Conservation (phyloP, 1,139 yeast species). For the Geotrichum australiense region DNA sequence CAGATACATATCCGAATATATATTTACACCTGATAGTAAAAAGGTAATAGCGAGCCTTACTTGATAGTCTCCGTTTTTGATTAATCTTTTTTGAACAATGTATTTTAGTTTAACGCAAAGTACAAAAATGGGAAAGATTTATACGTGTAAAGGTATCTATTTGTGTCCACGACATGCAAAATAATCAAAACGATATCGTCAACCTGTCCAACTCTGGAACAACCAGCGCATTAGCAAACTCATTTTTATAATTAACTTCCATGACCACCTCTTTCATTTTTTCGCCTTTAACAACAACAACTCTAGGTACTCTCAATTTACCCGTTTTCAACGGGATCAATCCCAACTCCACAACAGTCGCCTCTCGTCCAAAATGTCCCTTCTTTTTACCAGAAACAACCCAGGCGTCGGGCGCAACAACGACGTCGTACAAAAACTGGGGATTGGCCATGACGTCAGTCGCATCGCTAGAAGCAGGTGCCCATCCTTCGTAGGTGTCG, state of each 20-base stretch:
- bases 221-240: slow-evolving; percentile 61
- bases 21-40: too few relatives aligned
- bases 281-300: slow-evolving; percentile 40
- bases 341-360: slow-evolving; percentile 37
- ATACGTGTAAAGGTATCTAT: not conserved
- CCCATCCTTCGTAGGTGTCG: slow-evolving; percentile 45
- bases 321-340: slow-evolving; percentile 76
- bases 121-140: not conserved
- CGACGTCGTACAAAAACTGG: slow-evolving; percentile 37
- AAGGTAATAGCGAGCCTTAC: too few relatives aligned
- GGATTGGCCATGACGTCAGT: slow-evolving; percentile 12
- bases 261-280: slow-evolving; percentile 37
- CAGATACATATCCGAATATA: too few relatives aligned
- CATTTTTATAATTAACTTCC: slow-evolving; percentile 62
- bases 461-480: slow-evolving; percentile 19
- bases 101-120: not conserved
- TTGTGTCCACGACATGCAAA: not conserved
- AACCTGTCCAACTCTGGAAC: slow-evolving; percentile 63
- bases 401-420: slow-evolving; percentile 50
- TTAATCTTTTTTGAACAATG: too few relatives aligned
- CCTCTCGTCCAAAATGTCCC: slow-evolving; percentile 38
- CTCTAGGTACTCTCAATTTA: slow-evolving; percentile 56
- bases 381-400: slow-evolving; percentile 57
- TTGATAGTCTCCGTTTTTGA: too few relatives aligned
- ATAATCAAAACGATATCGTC: slow-evolving; percentile 29